phyloP scores from a whole-genome alignment of 768 basidiomycete species.

The Rhodotorula graminis region DNA sequence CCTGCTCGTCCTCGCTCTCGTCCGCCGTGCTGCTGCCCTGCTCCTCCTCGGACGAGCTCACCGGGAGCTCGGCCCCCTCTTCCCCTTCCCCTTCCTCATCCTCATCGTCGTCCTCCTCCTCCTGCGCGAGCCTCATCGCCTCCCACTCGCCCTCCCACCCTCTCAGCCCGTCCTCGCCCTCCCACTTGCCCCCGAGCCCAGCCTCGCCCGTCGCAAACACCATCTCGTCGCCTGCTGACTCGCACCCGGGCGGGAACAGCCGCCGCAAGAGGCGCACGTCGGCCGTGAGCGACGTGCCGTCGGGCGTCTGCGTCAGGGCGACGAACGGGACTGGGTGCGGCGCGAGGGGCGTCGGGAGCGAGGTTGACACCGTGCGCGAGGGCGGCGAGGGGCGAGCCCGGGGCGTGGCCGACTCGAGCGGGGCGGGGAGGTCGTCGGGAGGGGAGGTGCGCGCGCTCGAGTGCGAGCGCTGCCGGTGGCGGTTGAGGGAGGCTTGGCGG shows the following conservation, averaged over 20 bases:
- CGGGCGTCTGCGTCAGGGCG: constrained; percentile 69
- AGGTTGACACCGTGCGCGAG: constrained; percentile 48
- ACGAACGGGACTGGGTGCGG: constrained; percentile 58
- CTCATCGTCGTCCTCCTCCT: too few species aligned
- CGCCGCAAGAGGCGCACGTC: constrained; percentile 63
- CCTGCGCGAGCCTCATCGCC: neutral
- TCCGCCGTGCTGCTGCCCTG: neutral
- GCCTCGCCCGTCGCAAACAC: constrained; percentile 57
- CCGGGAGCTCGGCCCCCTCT: neutral
- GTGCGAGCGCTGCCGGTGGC: neutral
- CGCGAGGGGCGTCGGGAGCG: constrained; percentile 21
- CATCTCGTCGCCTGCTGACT: constrained; percentile 60
- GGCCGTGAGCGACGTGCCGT: constrained; percentile 71
- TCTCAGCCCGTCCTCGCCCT: neutral
- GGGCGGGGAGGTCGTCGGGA: too few species aligned
- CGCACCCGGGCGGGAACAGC: constrained; percentile 54
- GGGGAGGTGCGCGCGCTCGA: too few species aligned
- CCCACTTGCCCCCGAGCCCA: neutral
- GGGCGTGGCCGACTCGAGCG: too few species aligned
- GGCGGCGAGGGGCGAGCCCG: neutral
- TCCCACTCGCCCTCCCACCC: neutral
- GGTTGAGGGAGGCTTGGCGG: neutral
- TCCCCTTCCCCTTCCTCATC: neutral
- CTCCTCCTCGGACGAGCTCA: neutral
- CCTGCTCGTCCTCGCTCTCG: neutral